Base-by-base conservation (phyloP, 441 rosid genomes). In the Hura crepitans region DNA sequence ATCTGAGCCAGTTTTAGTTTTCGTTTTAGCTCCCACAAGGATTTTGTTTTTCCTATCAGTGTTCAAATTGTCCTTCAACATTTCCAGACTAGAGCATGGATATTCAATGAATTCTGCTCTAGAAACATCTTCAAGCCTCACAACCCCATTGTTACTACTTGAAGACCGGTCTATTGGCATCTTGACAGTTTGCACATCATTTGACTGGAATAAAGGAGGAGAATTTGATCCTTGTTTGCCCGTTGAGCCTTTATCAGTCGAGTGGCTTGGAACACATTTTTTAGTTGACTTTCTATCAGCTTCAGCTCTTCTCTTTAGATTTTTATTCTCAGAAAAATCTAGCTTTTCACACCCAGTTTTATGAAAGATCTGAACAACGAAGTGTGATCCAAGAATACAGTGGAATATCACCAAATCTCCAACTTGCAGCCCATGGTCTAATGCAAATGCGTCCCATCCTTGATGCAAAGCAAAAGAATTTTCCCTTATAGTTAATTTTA, bases 391-490 rank as follows among this genome's bases (percentile, higher is more conserved):
- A 35, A 51, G 3, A 31, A 76, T 61, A 70, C 58, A 81, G 42
- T 64, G 15, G 61, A 84, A 84, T 13, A 68, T 23, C 54, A 84
- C 10, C 59, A 84, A 57, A 70, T 81, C 77, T n/a, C 87, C 87
- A 56, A 72, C 17, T 65, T 74, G 57, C 68, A 84, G 66, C 20
- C 75, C 72, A 46, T 84, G 84, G 62, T 68, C 77, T 0, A 25
- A 1, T 35, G 78, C 79, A 69, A 81, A 84, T 25, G 43, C 39
- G 74, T 75, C 74, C 87, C 87, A 80, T 58, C 85, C 82, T 66
- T 65, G 65, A 46, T 51, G 63, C 43, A 81, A 69, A 61, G 72
- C 84, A 56, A 74, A 43, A 55, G 74, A 70, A 27, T 72, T 81
- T 23, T 71, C 53, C 64, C 70, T 31, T 3, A 6, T 14, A 15